Base-by-base conservation (phyloP, 768 basidiomycete genomes). In the Bullera alba region DNA sequence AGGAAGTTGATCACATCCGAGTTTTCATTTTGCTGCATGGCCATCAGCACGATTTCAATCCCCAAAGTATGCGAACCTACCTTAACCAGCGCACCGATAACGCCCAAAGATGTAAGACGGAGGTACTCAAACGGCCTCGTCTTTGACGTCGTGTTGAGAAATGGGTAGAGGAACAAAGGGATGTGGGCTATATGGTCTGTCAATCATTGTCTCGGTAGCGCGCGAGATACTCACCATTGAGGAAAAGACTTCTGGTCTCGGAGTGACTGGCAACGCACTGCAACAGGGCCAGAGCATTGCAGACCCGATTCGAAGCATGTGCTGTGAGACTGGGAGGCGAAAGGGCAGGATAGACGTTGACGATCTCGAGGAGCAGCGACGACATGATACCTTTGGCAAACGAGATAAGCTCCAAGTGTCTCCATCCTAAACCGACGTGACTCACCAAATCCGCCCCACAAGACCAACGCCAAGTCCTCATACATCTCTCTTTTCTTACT, bases 61-160 rank as follows among this genome's bases (percentile, higher is more conserved):
- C 14, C 16, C 21, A 29, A 25, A 27, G 22, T 12, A 19, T 21
- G 25, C 12, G 7, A 12, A 19, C 42, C 51, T 61, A 90, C 90
- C 79, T 99, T 99, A 70, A 99, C 95, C 44, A 99, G 81, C 17
- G 95, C 95, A 35, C 95, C 95, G 59, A 99, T 99, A 56, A 99
- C 95, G 30, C 95, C 95, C n/a, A 99, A 82, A 32, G 91, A 95
- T 12, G 95, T 99, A 49, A 99, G 81, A n/a, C 95, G 84, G 46
- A 99, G 82, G 73, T 99, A 99, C 77, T 99, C 95, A 69, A 99
- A 99, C 1, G 93, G 93, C n/a, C 93, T 83, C 12, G 93, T 97
- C 79, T 99, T 99, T 49, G 87, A 90, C 12, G 91, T 99, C 5
- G 93, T 99, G 74, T 99, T 99, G 62, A 99, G 78, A 77, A 99